Evolutionary conservation across 352 stramenopile species (phyloP).

Genomic region (Pythium rishiriense): DNA sequence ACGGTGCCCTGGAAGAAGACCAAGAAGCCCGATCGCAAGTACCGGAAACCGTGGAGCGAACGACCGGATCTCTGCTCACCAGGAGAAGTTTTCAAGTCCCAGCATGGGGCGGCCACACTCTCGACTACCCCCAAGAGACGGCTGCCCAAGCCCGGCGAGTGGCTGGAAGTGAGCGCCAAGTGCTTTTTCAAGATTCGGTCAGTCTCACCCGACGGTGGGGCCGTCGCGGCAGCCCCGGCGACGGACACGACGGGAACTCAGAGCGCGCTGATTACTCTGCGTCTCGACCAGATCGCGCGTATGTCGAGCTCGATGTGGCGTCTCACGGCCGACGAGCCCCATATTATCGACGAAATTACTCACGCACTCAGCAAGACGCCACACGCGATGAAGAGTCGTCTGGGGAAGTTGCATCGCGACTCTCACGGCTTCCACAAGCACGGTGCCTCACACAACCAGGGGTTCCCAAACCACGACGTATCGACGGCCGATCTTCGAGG

Average conservation of each 20-base stretch:
- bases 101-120: too few species aligned
- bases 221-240: conserved; percentile 27
- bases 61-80: background rate
- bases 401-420: conserved; percentile 56
- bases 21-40: conserved; percentile 14
- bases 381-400: background rate
- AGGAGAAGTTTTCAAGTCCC: too few species aligned
- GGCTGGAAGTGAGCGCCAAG: conserved; percentile 50
- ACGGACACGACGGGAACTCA: conserved; percentile 3
- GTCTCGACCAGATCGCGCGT: conserved; percentile 31
- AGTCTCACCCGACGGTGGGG: conserved; percentile 34
- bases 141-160: conserved; percentile 45
- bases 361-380: background rate
- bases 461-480: conserved; percentile 57
- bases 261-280: conserved; percentile 28
- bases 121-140: background rate
- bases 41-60: conserved; percentile 30
- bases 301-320: conserved; percentile 48
- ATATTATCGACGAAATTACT: conserved; percentile 4
- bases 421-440: conserved; percentile 55
- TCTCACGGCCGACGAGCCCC: conserved; percentile 19
- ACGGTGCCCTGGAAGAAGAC: conserved; percentile 27
- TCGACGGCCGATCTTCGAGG: conserved; percentile 13
- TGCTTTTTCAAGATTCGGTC: conserved; percentile 49
- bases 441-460: conserved; percentile 48